Evolutionary conservation across 441 rosid species (phyloP).

Genomic region (Hura crepitans): DNA sequence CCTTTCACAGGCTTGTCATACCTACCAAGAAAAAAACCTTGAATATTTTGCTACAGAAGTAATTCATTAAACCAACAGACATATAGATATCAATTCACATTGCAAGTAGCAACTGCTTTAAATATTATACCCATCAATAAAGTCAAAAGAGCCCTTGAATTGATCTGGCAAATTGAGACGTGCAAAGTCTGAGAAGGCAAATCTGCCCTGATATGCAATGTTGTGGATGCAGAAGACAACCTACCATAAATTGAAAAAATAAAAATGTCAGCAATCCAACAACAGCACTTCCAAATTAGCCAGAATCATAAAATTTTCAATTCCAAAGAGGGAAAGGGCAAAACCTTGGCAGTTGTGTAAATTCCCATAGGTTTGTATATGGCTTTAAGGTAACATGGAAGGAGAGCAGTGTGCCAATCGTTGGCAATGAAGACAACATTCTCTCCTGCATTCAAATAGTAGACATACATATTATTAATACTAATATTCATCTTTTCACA

Average conservation of each 20-base stretch:
- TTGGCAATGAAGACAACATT: conserved; percentile 76
- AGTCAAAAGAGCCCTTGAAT: conserved; percentile 68
- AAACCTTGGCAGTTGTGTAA: conserved; percentile 69
- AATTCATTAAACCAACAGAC: background rate
- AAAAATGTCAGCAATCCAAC: conserved; percentile 6
- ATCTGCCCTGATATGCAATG: conserved; percentile 83
- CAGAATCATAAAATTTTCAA: background rate
- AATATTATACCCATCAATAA: conserved; percentile 57
- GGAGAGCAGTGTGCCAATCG: conserved; percentile 91
- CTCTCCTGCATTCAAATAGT: conserved; percentile 51
- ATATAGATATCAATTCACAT: background rate
- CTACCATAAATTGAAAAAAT: conserved; percentile 32
- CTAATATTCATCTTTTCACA: background rate
- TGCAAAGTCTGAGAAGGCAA: conserved; percentile 52
- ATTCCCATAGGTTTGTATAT: conserved; percentile 64
- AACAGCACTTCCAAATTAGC: background rate
- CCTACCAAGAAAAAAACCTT: conserved; percentile 31
- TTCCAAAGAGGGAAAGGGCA: background rate
- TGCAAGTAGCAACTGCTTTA: background rate
- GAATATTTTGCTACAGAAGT: conserved; percentile 2
- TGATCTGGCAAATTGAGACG: conserved; percentile 60
- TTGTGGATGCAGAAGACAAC: conserved; percentile 90
- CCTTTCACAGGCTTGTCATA: conserved; percentile 65
- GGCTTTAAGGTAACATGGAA: conserved; percentile 79
- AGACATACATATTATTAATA: background rate